Base-by-base conservation (phyloP, 176 grass and related monocot species). In the Ananas comosus region DNA sequence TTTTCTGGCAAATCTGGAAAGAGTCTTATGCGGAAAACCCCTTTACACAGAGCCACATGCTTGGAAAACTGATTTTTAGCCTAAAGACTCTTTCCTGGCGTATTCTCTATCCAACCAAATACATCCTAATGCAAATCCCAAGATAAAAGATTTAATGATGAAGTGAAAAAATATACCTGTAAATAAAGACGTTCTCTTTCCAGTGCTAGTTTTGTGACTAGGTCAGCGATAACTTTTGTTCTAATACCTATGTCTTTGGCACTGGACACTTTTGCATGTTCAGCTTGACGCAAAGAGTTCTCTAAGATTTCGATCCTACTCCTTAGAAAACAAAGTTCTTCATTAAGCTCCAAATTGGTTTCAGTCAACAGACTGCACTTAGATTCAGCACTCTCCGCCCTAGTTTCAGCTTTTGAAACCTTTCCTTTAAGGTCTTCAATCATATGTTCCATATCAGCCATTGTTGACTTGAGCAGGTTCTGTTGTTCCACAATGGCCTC, bases 151-250 rank as follows among this genome's bases (percentile, higher is more conserved):
- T 12, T 70, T 13, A 6, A 14, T 29, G 54, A 64, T 27, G 33
- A 63, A 12, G 57, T 67, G 47, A 11, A 52, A 64, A 52, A 64
- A 17, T 29, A 71, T 56, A 97, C 94, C 94, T 92, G 86, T 51
- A 76, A 77, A 68, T 97, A 84, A 80, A 92, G 84, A 2, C 70
- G 77, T 67, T 97, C 94, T 85, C 94, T 97, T 76, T 97, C 89
- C 71, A 73, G 27, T 66, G 86, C 83, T 74, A 97, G 79, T 87
- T 92, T 97, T 23, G 65, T 79, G 56, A 97, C 78, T 49, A 97
- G 79, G 50, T 97, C 84, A 56, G 77, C 76, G 53, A 97, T 92
- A 18, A 81, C 51, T 81, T 97, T 97, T 53, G 84, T 85, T 81
- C 83, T 92, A 24, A 73, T 74, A 75, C 79, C 69, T 82, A 97